Percentiles rank a stretch among this genome's conserved stretches.
Evolutionary conservation across 2,329 filamentous ascomycete genomes (phyloP).

Genomic region (Beauveria sp.): DNA sequence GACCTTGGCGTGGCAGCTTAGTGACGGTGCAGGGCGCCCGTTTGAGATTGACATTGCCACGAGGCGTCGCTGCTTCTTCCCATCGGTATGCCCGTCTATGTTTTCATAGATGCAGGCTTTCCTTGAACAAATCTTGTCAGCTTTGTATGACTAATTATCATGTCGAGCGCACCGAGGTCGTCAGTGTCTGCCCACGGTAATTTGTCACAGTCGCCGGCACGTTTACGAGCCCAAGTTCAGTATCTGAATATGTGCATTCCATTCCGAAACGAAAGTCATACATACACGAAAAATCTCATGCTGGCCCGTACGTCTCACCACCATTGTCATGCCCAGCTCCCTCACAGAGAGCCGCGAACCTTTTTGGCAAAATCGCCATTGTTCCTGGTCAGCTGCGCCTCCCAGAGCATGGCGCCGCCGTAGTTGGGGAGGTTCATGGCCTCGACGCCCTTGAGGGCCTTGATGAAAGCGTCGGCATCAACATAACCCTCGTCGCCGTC

Average conservation of each 20-base stretch:
- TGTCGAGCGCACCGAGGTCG: too few species aligned
- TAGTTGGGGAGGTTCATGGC: slow-evolving; percentile 48
- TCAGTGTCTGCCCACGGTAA: neutral
- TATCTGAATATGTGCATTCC: slow-evolving; percentile 2
- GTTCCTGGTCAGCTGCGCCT: slow-evolving; percentile 50
- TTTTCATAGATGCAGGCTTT: too few species aligned
- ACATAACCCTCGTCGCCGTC: slow-evolving; percentile 47
- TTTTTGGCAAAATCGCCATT: slow-evolving; percentile 33
- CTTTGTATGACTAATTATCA: too few species aligned
- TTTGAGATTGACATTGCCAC: too few species aligned
- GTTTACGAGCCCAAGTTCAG: neutral
- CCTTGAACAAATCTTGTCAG: too few species aligned
- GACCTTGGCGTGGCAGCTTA: neutral
- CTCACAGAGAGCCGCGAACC: slow-evolving; percentile 11
- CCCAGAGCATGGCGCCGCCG: slow-evolving; percentile 62
- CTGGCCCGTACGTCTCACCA: too few species aligned
- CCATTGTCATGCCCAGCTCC: neutral
- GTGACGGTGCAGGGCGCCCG: neutral
- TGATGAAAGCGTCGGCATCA: slow-evolving; percentile 32
- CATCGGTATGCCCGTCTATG: too few species aligned
- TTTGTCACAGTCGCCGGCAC: neutral
- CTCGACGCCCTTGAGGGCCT: slow-evolving; percentile 39
- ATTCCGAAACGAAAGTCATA: neutral
- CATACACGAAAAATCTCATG: slow-evolving; percentile 1
- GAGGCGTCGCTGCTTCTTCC: too few species aligned